These are phyloP conservation scores for Inga laurina DNA, from an alignment of 306 rosid genomes.

Conservation along the genomic window DNA sequence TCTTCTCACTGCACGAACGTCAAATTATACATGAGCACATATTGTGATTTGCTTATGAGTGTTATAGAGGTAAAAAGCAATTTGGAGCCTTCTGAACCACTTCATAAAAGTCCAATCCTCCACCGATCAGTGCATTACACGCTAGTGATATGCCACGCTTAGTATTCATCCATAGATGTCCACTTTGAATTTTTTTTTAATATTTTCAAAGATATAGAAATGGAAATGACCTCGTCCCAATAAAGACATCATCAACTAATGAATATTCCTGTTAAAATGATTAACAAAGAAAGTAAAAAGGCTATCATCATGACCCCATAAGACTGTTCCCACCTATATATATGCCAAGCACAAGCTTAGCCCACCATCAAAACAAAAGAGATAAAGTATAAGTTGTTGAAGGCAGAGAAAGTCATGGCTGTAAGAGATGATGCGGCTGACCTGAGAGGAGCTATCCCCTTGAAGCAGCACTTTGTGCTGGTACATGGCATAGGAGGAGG, in stretches of 20 bases:
- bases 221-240: slow-evolving; percentile 30
- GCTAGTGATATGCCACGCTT: slow-evolving; percentile 9
- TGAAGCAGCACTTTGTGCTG: slow-evolving; percentile 80
- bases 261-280: slow-evolving; percentile 24
- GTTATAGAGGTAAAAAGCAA: neutral
- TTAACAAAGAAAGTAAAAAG: slow-evolving; percentile 25
- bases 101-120: slow-evolving; percentile 5
- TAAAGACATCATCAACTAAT: slow-evolving; percentile 8
- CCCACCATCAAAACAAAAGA: slow-evolving; percentile 26
- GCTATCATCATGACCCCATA: slow-evolving; percentile 36
- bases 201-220: slow-evolving; percentile 40
- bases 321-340: slow-evolving; percentile 29
- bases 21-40: neutral
- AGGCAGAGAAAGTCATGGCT: slow-evolving; percentile 36
- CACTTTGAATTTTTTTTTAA: neutral
- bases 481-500: slow-evolving; percentile 89
- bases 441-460: slow-evolving; percentile 8
- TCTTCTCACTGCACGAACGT: neutral
- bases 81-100: slow-evolving; percentile 25
- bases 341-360: slow-evolving; percentile 1
- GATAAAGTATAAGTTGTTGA: slow-evolving; percentile 6
- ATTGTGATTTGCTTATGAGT: neutral
- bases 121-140: neutral
- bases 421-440: slow-evolving; percentile 32
- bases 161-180: slow-evolving; percentile 5